Base-by-base conservation (phyloP, 345 rosid species). In the Eucalyptus regnans region DNA sequence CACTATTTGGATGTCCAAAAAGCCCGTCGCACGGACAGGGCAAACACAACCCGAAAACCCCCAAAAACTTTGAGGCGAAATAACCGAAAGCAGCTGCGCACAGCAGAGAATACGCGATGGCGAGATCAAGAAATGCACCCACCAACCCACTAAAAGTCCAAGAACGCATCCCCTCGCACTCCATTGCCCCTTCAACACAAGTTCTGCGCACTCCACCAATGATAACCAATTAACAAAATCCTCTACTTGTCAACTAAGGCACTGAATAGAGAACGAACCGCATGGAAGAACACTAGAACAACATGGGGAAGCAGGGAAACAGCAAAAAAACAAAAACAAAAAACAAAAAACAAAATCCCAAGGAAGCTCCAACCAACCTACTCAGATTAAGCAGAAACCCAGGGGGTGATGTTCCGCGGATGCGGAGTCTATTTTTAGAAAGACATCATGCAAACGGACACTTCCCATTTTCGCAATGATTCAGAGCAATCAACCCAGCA, bases 11-110 rank as follows among this genome's bases (percentile, higher is more conserved):
- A 88, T 90, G 92, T 31, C 93, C 95, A 43, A 94, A 91, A 88
- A 92, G 62, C 84, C 95, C 98, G 89, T 90, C 88, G 89, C 95
- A 94, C n/a, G 95, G 94, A 91, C 95, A 95, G 25, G 97, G 98
- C 90, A 95, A 58, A 90, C 54, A 88, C 86, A 91, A 85, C 62
- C 97, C 96, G 50, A 95, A 91, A 58, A 90, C 33, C 88, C 88
- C 56, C 91, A 93, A 89, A 89, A 96, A 93, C 90, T 93, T 95
- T 3, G 93, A 94, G 86, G 94, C 90, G 17, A 95, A 56, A 89
- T 91, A 97, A 43, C 93, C 91, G 52, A 92, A 89, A 86, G 93
- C 60, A n/a, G 97, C 95, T 87, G 88, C 93, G 88, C 96, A 97
- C 8, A 97, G 91, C 85, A 97, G 93, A 76, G 92, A 87, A 91